Conservation (phyloP, 495 filamentous ascomycete species). For the Aspergillus hancockii region DNA sequence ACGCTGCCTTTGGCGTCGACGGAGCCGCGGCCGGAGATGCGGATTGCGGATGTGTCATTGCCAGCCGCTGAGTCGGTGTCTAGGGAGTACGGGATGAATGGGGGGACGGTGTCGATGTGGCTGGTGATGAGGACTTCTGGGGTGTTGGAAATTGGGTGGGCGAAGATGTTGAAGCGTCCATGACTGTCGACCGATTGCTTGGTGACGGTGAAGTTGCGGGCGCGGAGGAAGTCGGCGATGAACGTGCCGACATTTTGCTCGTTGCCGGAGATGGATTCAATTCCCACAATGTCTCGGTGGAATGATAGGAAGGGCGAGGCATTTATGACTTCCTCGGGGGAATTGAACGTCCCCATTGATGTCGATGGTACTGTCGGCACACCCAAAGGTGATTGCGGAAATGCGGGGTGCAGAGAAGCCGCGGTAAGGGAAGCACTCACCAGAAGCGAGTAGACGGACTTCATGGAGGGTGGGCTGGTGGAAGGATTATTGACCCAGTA, state of each 20-base stretch:
- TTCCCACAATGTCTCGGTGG: slow-evolving; percentile 74
- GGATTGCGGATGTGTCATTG: slow-evolving; percentile 42
- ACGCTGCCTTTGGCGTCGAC: slow-evolving; percentile 92
- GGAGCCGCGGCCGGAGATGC: slow-evolving; percentile 73
- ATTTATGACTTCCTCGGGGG: slow-evolving; percentile 34
- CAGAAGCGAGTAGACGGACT: slow-evolving; percentile 20
- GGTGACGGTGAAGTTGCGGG: slow-evolving; percentile 66
- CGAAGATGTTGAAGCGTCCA: slow-evolving; percentile 75
- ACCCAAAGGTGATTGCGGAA: slow-evolving; percentile 7
- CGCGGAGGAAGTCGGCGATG: slow-evolving; percentile 65
- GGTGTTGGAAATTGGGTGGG: slow-evolving; percentile 61
- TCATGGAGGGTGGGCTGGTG: slow-evolving; percentile 9
- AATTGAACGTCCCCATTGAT: background rate
- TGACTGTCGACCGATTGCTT: slow-evolving; percentile 52
- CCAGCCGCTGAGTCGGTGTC: slow-evolving; percentile 31
- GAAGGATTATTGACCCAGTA: background rate
- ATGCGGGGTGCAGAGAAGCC: slow-evolving; percentile 40
- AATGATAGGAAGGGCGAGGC: slow-evolving; percentile 64
- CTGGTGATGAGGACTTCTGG: slow-evolving; percentile 72
- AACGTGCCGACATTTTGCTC: slow-evolving; percentile 70
- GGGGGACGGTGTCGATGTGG: slow-evolving; percentile 72
- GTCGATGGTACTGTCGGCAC: slow-evolving; percentile 1
- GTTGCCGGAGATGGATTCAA: slow-evolving; percentile 71
- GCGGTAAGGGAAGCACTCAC: slow-evolving; percentile 25
- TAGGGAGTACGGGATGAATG: slow-evolving; percentile 59